Evolutionary conservation across 208 protist species (phyloP).

Genomic region (Crithidia acanthocephali): DNA sequence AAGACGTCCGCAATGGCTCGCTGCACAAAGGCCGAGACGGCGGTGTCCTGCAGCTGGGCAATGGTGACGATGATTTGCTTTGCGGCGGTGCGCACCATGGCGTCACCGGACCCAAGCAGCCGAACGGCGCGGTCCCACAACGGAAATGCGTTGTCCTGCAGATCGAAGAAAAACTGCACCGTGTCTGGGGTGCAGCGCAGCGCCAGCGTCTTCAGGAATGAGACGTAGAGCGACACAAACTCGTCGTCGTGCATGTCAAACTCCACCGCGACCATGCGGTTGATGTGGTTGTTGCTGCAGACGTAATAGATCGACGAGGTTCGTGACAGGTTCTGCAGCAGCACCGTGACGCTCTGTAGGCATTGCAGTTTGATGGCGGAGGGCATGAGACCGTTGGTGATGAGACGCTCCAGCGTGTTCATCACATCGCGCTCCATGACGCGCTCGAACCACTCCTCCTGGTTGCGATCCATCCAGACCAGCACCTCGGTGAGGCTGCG

Average conservation of each 20-base stretch:
- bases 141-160: slow-evolving; percentile 59
- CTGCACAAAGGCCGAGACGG: slow-evolving; percentile 51
- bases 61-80: slow-evolving; percentile 82
- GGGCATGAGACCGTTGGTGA: slow-evolving; percentile 62
- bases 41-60: slow-evolving; percentile 59
- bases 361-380: slow-evolving; percentile 65
- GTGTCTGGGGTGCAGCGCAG: slow-evolving; percentile 76
- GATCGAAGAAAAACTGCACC: slow-evolving; percentile 88
- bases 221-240: slow-evolving; percentile 79
- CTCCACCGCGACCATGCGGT: slow-evolving; percentile 81
- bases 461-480: slow-evolving; percentile 84
- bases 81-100: slow-evolving; percentile 82
- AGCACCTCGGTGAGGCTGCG: slow-evolving; percentile 77
- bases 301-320: slow-evolving; percentile 73
- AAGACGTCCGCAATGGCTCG: slow-evolving; percentile 53
- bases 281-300: slow-evolving; percentile 91
- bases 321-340: slow-evolving; percentile 80
- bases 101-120: slow-evolving; percentile 54
- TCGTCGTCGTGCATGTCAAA: slow-evolving; percentile 84
- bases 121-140: slow-evolving; percentile 73
- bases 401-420: slow-evolving; percentile 66
- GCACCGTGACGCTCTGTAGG: slow-evolving; percentile 71
- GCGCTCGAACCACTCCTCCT: slow-evolving; percentile 64
- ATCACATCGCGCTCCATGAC: slow-evolving; percentile 76
- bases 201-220: slow-evolving; percentile 86